Base-by-base conservation (phyloP, 2,329 filamentous ascomycete species). In the Cytospora schulzeri region DNA sequence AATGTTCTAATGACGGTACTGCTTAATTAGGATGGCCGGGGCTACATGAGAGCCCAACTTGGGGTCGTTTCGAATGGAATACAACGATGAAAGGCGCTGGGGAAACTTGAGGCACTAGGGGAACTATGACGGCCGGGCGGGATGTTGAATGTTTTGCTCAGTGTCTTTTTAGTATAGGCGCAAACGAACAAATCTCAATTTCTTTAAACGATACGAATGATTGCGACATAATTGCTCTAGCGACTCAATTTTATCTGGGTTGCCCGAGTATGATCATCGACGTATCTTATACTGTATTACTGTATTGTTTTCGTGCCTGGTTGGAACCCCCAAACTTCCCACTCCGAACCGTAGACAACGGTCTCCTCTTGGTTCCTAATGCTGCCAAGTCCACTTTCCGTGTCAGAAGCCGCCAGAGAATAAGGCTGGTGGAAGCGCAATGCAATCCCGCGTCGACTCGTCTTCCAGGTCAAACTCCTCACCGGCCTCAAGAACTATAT, bases 1-100 rank as follows among this genome's bases (percentile, higher is more conserved):
- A 65, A 64, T 64, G 65, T 65, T 62, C 52, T 60, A 65, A 62
- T 65, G 58, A 58, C 65, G 58, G 50, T 35, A 62, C 58, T 55
- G 59, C 55, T 62, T 56, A 64, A 66, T 61, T 35, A 41, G 17
- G 28, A 29, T 29, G 38, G 29, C 29, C 24, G 26, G 11, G 22
- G 19, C 15, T 17, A 9, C 19, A 24, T 24, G 9, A 48, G 19
- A 48, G 38, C 5, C n/a, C n/a, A 48, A 22, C 9, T 48, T 48
- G 45, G n/a, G n/a, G 45, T 48, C 45, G 28, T 55, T 29, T n/a
- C 28, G 56, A 17, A 35, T 38, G 15, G 35, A 26, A 35, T 56
- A 35, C 55, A 50, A 38, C 24, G 60, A 56, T 28, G 38, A 29
- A 38, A 51, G 52, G 60, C 52, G 60, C 60, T 35, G 22, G 38